Evolutionary conservation across 108 stramenopile genomes (phyloP).

Genomic region (Skeletonema menzelii): DNA sequence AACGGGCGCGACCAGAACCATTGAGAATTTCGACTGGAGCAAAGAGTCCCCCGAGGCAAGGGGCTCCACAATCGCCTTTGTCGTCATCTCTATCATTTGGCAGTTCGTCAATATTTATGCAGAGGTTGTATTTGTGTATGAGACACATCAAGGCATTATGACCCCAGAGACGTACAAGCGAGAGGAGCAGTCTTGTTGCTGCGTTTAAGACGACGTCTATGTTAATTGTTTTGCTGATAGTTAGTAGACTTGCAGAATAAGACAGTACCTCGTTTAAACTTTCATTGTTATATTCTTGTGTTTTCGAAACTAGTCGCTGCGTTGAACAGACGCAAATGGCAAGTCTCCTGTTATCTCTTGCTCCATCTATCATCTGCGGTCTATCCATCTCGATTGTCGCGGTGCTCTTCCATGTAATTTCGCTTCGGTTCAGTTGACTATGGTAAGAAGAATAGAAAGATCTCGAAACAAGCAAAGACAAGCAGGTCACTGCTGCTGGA

Average conservation of each 20-base stretch:
- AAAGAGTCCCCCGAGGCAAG: background rate
- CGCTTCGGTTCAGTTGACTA: too few relatives aligned
- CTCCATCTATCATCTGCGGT: too few relatives aligned
- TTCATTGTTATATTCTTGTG: too few relatives aligned
- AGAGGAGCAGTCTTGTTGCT: conserved; percentile 18
- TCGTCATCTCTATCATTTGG: background rate
- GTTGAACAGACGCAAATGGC: too few relatives aligned
- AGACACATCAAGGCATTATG: conserved; percentile 6
- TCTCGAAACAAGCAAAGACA: too few relatives aligned
- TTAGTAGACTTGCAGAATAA: background rate
- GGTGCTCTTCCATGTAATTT: too few relatives aligned
- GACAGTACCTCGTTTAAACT: too few relatives aligned
- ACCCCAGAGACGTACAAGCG: conserved; percentile 17
- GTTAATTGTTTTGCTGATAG: background rate
- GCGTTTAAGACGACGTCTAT: background rate
- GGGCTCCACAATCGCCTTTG: background rate
- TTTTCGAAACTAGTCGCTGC: too few relatives aligned
- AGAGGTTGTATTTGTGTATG: conserved; percentile 13
- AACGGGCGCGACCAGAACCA: background rate
- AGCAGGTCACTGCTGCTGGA: too few relatives aligned
- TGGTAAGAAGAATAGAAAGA: too few relatives aligned
- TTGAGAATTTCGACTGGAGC: background rate
- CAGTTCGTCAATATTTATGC: conserved; percentile 17
- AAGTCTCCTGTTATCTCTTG: too few relatives aligned
- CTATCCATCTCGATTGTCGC: too few relatives aligned